Base-by-base conservation (phyloP, 78 protist genomes). In the Dictyostelium brefeldianum region DNA sequence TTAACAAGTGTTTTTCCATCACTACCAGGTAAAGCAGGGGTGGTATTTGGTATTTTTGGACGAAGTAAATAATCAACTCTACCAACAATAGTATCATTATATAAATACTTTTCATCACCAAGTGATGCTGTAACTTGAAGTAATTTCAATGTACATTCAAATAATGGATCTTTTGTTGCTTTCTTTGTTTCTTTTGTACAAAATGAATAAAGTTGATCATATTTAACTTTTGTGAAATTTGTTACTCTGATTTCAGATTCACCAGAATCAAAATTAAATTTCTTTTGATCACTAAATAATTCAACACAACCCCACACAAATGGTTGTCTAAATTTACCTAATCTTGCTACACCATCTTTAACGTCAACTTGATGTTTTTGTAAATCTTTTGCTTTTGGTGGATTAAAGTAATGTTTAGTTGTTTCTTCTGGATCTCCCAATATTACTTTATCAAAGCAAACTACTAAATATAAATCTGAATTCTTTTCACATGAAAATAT, bases 361-460 rank as follows among this genome's bases (percentile, higher is more conserved):
- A 85, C 83, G 11, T 85, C 92, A 8, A 7, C 6, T 85, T 85
- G 71, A 71, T 74, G 48, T 48, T 85, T 85, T 25, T 17, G 6
- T 31, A 85, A 41, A 27, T 85, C 92, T n/a, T 85, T 85, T 73
- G 92, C 82, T 48, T 85, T 85, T 22, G 59, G 59, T 43, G 92
- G 83, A 62, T 71, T 85, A 8, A 85, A 85, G 62, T 85, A 85
- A 20, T 48, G 27, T 48, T 85, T 85, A 2, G 92, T 85, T 0
- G 92, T 85, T 20, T 85, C 92, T 29, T 85, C 92, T 47, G 92
- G 92, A 75, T 85, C 92, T 48, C 92, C 92, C 53, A 78, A 31
- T 64, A 85, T 85, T 7, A 85, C 92, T 10, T 85, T 85, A 85
- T 85, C 92, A 59, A 85, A 74, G 62, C 92, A 85, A 75, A 85